phyloP scores from a whole-genome alignment of 805 yeast genomes.

The Sugiyamaella smithiae region DNA sequence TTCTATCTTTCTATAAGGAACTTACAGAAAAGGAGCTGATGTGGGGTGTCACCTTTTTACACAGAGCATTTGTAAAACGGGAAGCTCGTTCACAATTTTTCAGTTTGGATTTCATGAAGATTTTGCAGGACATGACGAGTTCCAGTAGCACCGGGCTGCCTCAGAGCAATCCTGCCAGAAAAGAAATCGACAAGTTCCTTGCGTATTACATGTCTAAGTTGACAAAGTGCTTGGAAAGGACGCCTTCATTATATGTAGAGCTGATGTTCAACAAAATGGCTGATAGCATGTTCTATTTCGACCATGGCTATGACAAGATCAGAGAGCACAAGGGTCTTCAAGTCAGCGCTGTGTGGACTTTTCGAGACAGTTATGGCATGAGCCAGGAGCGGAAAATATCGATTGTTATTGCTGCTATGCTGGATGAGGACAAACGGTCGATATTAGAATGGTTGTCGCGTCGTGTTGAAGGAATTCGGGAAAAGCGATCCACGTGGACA shows the following conservation, averaged over 20 bases:
- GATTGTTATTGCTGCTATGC: conserved; percentile 48
- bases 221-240: conserved; percentile 44
- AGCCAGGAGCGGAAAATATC: conserved; percentile 49
- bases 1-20: conserved; percentile 60
- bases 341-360: conserved; percentile 27
- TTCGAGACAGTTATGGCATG: conserved; percentile 29
- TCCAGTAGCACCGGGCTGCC: conserved; percentile 45
- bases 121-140: conserved; percentile 53
- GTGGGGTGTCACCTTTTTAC: conserved; percentile 65
- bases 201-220: conserved; percentile 62
- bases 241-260: conserved; percentile 59
- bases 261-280: conserved; percentile 60
- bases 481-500: conserved; percentile 7
- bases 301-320: conserved; percentile 53
- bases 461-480: conserved; percentile 20
- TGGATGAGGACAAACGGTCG: conserved; percentile 43
- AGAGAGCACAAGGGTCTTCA: conserved; percentile 17
- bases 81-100: conserved; percentile 57
- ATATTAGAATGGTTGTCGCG: conserved; percentile 45
- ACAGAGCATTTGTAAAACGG: conserved; percentile 61
- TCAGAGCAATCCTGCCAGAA: conserved; percentile 42
- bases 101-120: conserved; percentile 69
- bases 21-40: conserved; percentile 58
- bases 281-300: conserved; percentile 49
- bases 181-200: conserved; percentile 63